These are phyloP conservation scores for Lanmaoa pseudosensibilis DNA, from an alignment of 768 basidiomycete genomes.

Conservation along the genomic window DNA sequence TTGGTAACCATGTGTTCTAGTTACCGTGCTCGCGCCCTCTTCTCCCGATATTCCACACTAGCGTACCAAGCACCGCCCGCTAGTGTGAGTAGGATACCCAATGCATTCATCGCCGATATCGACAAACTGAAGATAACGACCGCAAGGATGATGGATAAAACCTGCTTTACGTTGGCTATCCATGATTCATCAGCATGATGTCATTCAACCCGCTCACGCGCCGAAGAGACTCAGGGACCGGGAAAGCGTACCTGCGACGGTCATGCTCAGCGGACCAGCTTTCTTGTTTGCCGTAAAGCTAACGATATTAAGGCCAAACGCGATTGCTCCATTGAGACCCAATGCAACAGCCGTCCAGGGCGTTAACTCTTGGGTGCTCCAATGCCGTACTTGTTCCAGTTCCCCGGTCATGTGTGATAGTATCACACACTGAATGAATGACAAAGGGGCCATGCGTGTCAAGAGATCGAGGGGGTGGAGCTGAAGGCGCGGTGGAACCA, in stretches of 20 bases:
- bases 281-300: slow-evolving; percentile 95
- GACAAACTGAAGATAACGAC: slow-evolving; percentile 81
- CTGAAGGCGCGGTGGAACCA: slow-evolving; percentile 37
- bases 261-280: slow-evolving; percentile 87
- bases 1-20: neutral
- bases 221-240: neutral
- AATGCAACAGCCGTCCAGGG: slow-evolving; percentile 51
- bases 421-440: slow-evolving; percentile 81
- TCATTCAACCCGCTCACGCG: slow-evolving; percentile 5
- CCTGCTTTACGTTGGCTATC: slow-evolving; percentile 89
- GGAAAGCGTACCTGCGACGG: slow-evolving; percentile 69
- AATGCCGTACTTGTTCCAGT: slow-evolving; percentile 57
- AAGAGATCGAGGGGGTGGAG: slow-evolving; percentile 84
- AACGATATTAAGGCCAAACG: slow-evolving; percentile 91
- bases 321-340: slow-evolving; percentile 77
- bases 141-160: slow-evolving; percentile 82
- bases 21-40: slow-evolving; percentile 27
- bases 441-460: slow-evolving; percentile 87
- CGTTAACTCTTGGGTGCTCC: slow-evolving; percentile 42
- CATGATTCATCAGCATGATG: slow-evolving; percentile 7
- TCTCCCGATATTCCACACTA: slow-evolving; percentile 60
- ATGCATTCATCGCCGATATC: slow-evolving; percentile 74
- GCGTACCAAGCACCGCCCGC: slow-evolving; percentile 85
- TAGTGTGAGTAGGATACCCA: slow-evolving; percentile 84
- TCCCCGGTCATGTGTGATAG: slow-evolving; percentile 83